Percentiles rank a stretch among this genome's conserved stretches.
Conservation (phyloP, 306 rosid genomes). For the Gastrolobium bilobum region DNA sequence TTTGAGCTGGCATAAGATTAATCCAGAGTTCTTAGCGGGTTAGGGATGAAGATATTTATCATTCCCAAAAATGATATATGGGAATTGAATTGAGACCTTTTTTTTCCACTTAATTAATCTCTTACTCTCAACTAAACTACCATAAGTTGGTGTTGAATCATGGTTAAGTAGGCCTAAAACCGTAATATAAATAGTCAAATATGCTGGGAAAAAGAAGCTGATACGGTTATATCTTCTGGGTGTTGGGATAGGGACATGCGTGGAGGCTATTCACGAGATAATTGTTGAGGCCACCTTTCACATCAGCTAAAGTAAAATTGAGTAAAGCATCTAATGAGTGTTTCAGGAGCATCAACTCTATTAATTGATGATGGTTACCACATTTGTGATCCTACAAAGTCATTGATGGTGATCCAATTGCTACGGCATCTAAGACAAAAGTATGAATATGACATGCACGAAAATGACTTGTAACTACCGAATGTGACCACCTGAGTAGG, state of each 20-base stretch:
- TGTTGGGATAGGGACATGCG: not conserved
- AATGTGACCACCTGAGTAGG: not conserved
- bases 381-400: not conserved
- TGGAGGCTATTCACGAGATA: not conserved
- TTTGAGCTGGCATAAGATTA: too few species aligned
- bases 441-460: not conserved
- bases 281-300: not conserved
- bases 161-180: too few species aligned
- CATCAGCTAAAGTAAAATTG: not conserved
- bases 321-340: not conserved
- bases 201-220: too few species aligned
- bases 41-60: too few species aligned
- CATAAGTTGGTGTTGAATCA: too few species aligned
- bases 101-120: too few species aligned
- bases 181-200: too few species aligned
- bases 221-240: not conserved
- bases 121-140: too few species aligned
- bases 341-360: not conserved
- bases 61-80: too few species aligned
- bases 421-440: constrained; percentile 6
- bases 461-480: constrained; percentile 37
- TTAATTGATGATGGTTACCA: not conserved
- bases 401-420: not conserved
- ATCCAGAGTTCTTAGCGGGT: too few species aligned
- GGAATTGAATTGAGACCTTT: too few species aligned